Conservation (phyloP, 179 eudicot genomes). For the Drosera spatulata region DNA sequence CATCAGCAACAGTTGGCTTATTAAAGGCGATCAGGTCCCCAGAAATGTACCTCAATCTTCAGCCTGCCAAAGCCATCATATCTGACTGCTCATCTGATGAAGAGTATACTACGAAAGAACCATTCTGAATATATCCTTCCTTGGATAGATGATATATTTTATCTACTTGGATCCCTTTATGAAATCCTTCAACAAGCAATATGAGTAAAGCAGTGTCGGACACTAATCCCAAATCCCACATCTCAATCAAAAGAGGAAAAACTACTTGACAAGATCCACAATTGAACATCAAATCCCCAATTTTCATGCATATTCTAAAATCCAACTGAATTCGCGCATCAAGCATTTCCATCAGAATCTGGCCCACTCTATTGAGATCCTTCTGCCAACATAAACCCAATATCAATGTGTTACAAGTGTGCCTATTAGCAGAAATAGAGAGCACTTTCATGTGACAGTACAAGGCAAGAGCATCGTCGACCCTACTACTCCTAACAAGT, state of each 20-base stretch:
- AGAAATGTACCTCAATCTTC: not conserved
- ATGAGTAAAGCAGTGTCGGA: slow-evolving; percentile 15
- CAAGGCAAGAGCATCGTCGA: slow-evolving; percentile 29
- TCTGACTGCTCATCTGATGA: slow-evolving; percentile 19
- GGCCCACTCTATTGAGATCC: slow-evolving; percentile 21
- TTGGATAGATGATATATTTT: not conserved
- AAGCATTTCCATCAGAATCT: slow-evolving; percentile 27
- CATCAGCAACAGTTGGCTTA: too few species aligned
- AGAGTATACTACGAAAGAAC: slow-evolving; percentile 11
- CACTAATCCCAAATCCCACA: slow-evolving; percentile 20
- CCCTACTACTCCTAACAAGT: slow-evolving; percentile 25
- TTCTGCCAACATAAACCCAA: slow-evolving; percentile 26
- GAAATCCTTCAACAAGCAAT: slow-evolving; percentile 15
- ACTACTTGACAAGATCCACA: slow-evolving; percentile 7
- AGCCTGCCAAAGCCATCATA: slow-evolving; percentile 23
- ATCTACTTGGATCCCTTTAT: slow-evolving; percentile 6
- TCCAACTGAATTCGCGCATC: slow-evolving; percentile 19
- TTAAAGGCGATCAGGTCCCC: too few species aligned
- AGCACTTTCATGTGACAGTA: slow-evolving; percentile 33
- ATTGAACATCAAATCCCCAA: slow-evolving; percentile 12
- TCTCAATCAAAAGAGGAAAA: slow-evolving; percentile 16
- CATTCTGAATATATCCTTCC: slow-evolving; percentile 4
- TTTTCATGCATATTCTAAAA: slow-evolving; percentile 8
- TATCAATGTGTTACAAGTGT: slow-evolving; percentile 23
- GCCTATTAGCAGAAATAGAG: slow-evolving; percentile 25